A percentile compares a stretch with the other conserved stretches of the same genome.
Conservation (phyloP, 2,329 filamentous ascomycete species). For the Venturiaceae sp. region DNA sequence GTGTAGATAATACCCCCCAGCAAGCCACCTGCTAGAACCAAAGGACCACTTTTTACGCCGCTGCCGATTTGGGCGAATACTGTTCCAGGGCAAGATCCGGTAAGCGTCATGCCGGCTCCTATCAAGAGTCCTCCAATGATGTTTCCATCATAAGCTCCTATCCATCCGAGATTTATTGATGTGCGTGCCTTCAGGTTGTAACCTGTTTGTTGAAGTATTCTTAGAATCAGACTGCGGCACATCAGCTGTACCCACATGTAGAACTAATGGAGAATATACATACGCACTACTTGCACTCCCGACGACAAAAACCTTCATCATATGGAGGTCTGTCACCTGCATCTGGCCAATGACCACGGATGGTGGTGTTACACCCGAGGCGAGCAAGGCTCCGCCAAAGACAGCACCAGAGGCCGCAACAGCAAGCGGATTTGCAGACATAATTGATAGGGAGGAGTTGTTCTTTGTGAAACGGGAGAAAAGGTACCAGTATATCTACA, state of each 20-base stretch:
- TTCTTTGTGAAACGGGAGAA: background rate
- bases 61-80: conserved; percentile 51
- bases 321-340: conserved; percentile 51
- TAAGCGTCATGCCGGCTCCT: conserved; percentile 56
- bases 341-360: conserved; percentile 52
- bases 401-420: background rate
- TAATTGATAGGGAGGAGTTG: background rate
- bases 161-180: conserved; percentile 43
- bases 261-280: conserved; percentile 25
- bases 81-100: conserved; percentile 57
- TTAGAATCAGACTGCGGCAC: conserved; percentile 5
- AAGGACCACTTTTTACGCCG: conserved; percentile 41
- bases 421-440: background rate
- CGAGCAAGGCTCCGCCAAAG: conserved; percentile 47
- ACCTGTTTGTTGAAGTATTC: background rate
- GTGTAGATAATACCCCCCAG: conserved; percentile 39
- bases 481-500: background rate
- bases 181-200: conserved; percentile 37
- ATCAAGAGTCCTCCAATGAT: conserved; percentile 52
- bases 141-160: conserved; percentile 53
- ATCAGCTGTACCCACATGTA: no score
- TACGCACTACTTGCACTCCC: conserved; percentile 55
- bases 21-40: conserved; percentile 44
- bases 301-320: conserved; percentile 55
- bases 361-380: conserved; percentile 51